Percentiles rank a stretch among this genome's conserved stretches.
Evolutionary conservation across 352 stramenopile genomes (phyloP).

Genomic region (Pythium utonaiense): DNA sequence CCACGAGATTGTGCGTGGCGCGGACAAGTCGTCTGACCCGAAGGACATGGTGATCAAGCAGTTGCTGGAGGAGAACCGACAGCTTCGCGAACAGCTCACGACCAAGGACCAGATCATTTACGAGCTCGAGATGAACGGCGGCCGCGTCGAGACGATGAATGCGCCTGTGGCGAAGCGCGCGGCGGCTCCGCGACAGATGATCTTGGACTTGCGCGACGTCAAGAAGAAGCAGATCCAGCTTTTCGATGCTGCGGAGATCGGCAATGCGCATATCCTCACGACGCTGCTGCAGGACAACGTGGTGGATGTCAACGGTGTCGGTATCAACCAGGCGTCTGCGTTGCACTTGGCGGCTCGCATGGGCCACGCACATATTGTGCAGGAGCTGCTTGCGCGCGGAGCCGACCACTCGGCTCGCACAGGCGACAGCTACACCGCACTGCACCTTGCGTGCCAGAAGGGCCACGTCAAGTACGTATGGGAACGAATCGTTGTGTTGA

Average conservation of each 20-base stretch:
- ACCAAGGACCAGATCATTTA: constrained; percentile 85
- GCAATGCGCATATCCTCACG: constrained; percentile 79
- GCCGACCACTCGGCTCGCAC: constrained; percentile 65
- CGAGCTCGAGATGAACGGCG: constrained; percentile 73
- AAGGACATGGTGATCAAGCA: constrained; percentile 89
- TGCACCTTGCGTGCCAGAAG: constrained; percentile 71
- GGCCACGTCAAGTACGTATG: constrained; percentile 57
- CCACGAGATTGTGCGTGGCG: constrained; percentile 80
- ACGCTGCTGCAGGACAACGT: constrained; percentile 81
- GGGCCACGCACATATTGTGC: constrained; percentile 72
- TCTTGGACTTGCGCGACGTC: constrained; percentile 77
- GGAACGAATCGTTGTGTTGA: neutral
- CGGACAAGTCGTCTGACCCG: constrained; percentile 73
- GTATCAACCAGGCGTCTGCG: constrained; percentile 83
- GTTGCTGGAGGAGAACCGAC: constrained; percentile 75
- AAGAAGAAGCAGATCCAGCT: constrained; percentile 90
- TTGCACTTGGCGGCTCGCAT: constrained; percentile 73
- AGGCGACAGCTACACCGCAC: constrained; percentile 75
- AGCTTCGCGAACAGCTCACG: constrained; percentile 71
- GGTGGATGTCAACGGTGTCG: constrained; percentile 83
- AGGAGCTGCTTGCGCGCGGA: constrained; percentile 65
- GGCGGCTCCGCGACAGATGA: constrained; percentile 65
- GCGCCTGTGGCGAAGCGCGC: constrained; percentile 34
- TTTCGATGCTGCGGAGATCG: constrained; percentile 80
- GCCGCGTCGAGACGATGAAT: constrained; percentile 23